Evolutionary conservation across 1,284 basidiomycete genomes (phyloP), one percentile per base, ranked within the genome.

Genomic region (Microstroma glucosiphilum): DNA sequence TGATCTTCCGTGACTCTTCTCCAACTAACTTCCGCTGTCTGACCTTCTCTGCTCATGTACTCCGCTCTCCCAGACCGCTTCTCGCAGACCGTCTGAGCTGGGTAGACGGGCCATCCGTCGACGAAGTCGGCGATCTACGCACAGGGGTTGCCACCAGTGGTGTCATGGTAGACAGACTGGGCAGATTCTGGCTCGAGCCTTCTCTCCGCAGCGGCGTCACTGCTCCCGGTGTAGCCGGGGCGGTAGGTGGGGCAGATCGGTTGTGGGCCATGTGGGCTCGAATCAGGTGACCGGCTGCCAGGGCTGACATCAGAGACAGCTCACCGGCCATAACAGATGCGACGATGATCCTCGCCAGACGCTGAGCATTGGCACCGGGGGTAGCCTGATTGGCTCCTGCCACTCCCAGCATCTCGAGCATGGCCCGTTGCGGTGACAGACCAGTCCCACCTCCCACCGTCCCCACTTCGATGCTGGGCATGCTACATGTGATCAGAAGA

Each of bases 391-490:
- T 64, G 1, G 77, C 69, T 1, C 77, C 77, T 2, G 71, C 71
- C 13, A 79, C 72, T 40, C 77, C 77, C 58, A 79, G 68, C 69
- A 79, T 67, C 59, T 77, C 75, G 26, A 79, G 62, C 75, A 79
- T 76, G 12, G 75, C 66, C 42, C 77, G 63, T 60, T 79, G 77
- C 41, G 72, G 74, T 42, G 66, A 63, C 37, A 78, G 60, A 11
- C 70, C 65, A 0, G 94, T 98, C 46, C 94, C 94, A 51, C 94
- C 94, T 43, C 94, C 94, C 43, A 98, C 88, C 25, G 94, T 98
- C n/a, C 79, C 79, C 17, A 79, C 79, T 57, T 79, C 79, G 60
- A 80, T 79, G 48, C 72, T 77, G 6, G 78, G 78, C 78, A 79
- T 78, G 49, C 71, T 73, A 9, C 76, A 74, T 1, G 75, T 75